Evolutionary conservation across 371 early-diverging fungal species (phyloP).

Genomic region (Mortierella sp.): DNA sequence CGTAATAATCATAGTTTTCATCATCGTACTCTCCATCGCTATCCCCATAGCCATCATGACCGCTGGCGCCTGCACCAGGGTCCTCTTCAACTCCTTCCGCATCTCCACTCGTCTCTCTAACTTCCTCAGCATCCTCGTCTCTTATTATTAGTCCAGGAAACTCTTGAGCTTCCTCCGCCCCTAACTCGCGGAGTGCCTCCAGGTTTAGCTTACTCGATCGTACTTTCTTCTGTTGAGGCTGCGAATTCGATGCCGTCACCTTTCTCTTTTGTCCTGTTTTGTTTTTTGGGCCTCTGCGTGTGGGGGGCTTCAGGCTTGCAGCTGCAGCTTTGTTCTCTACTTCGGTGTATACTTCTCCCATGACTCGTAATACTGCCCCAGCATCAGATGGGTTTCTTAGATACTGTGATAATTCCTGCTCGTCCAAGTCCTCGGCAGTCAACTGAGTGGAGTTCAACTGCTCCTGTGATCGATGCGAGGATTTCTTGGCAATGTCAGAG

Average conservation of each 20-base stretch:
- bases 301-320: neutral
- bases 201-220: conserved; percentile 18
- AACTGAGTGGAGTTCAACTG: conserved; percentile 24
- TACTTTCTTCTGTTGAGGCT: neutral
- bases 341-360: conserved; percentile 2
- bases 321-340: conserved; percentile 4
- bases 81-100: conserved; percentile 1
- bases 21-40: neutral
- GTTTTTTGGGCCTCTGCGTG: neutral
- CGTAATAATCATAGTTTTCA: conserved; percentile 1
- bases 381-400: conserved; percentile 12
- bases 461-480: neutral
- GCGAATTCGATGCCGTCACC: neutral
- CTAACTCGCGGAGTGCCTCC: conserved; percentile 10
- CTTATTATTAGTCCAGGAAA: no score
- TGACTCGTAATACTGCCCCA: conserved; percentile 7
- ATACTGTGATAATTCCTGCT: conserved; percentile 19
- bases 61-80: neutral
- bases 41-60: conserved; percentile 5
- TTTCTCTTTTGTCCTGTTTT: conserved; percentile 6
- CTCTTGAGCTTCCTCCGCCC: conserved; percentile 1
- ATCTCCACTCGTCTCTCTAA: neutral
- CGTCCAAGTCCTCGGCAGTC: conserved; percentile 23
- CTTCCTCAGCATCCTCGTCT: neutral
- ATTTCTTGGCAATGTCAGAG: neutral